Evolutionary conservation across 73 alveolate genomes (phyloP), one percentile per base, ranked within the genome.

Genomic region (Loxodes magnus): DNA sequence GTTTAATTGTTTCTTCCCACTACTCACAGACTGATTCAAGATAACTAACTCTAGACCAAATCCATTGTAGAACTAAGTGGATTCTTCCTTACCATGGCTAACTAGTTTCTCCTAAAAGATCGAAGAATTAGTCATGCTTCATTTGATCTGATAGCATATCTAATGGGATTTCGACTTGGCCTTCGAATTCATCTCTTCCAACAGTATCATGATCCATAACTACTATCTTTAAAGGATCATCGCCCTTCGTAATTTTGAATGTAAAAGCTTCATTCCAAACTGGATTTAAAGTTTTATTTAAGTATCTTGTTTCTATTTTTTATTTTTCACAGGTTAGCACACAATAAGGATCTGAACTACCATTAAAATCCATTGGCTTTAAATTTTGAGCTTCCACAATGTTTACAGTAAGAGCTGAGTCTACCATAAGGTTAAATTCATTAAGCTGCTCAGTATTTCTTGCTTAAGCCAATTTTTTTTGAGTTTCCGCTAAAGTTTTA

Each of bases 191-290:
- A 54, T 69, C 80, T 5, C 64, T 49, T 0, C 62, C 71, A 3
- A 51, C 21, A 3, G 58, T 42, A 31, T 77, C 81, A 35, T 51
- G 28, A 42, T 77, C 74, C 63, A 63, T 69, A 2, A 77, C 74
- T 6, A 51, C 34, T 3, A 77, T 53, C 20, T 61, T 7, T 10
- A 77, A 55, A 1, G 39, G 76, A 28, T 60, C 75, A n/a, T 53
- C 48, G 2, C 84, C 84, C 26, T 49, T 51, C 23, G 22, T 14
- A 20, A 77, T 77, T 6, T 59, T 67, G 38, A 77, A 69, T 4
- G 82, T 58, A 46, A 77, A 77, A 2, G 65, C 69, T 62, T 77
- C 84, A 46, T 62, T 67, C 90, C 90, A 77, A 4, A 52, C 66
- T 34, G 90, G 90, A 50, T 52, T 61, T 3, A 59, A 60, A 31